These are phyloP conservation scores for Bretschneidera sinensis DNA, from an alignment of 345 rosid genomes.

Conservation along the genomic window DNA sequence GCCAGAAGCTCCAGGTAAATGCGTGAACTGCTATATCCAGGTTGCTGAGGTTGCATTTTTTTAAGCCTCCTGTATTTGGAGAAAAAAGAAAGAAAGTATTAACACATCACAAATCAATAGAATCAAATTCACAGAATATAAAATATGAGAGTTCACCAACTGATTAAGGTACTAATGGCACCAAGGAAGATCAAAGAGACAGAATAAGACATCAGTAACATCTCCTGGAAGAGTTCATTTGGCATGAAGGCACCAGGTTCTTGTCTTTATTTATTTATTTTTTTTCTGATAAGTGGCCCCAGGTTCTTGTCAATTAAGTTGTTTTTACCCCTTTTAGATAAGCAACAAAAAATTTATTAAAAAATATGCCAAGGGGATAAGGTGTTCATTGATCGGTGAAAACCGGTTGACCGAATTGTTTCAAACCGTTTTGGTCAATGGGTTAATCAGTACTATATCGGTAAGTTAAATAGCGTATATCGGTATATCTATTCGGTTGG, in stretches of 20 bases:
- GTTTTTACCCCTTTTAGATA: too few species aligned
- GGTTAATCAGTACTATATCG: too few species aligned
- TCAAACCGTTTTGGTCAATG: too few species aligned
- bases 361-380: not conserved
- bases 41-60: conserved; percentile 99
- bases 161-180: too few species aligned
- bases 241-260: not conserved
- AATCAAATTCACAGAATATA: not conserved
- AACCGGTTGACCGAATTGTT: too few species aligned
- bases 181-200: too few species aligned
- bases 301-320: too few species aligned
- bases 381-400: too few species aligned
- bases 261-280: not conserved
- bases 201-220: not conserved
- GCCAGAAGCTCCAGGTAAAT: conserved; percentile 95
- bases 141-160: not conserved
- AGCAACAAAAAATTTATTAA: too few species aligned
- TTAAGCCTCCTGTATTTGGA: conserved; percentile 72
- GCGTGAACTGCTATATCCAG: conserved; percentile 95
- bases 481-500: too few species aligned
- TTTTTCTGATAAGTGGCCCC: too few species aligned
- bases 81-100: not conserved
- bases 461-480: too few species aligned
- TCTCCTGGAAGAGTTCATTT: not conserved
- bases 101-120: conserved; percentile 9